A percentile compares a stretch with the other conserved stretches of the same genome.
Evolutionary conservation across 768 basidiomycete genomes (phyloP).

Genomic region (Paxillus rubicundulus): DNA sequence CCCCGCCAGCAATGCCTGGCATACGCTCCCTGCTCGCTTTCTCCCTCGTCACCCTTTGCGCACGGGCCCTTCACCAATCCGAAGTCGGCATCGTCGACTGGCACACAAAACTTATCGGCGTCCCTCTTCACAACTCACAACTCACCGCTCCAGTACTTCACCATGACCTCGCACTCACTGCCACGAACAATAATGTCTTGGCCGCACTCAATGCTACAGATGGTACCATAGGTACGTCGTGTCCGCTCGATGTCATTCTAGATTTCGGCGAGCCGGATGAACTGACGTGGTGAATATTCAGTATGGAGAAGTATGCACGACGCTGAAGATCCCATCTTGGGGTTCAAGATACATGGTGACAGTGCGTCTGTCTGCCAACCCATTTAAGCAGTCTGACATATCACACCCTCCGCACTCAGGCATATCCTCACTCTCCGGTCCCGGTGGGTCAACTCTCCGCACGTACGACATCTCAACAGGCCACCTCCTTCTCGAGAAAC

Average conservation of each 20-base stretch:
- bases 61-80: constrained; percentile 60
- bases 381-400: not conserved
- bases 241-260: constrained; percentile 3
- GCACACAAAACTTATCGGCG: constrained; percentile 76
- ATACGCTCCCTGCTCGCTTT: constrained; percentile 22
- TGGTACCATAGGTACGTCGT: constrained; percentile 65
- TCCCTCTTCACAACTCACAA: constrained; percentile 53
- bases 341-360: constrained; percentile 55
- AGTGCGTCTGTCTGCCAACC: constrained; percentile 40
- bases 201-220: constrained; percentile 66
- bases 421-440: constrained; percentile 72
- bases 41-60: constrained; percentile 19
- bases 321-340: constrained; percentile 62
- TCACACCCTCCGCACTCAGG: constrained; percentile 37
- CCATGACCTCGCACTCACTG: constrained; percentile 56
- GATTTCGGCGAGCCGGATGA: constrained; percentile 1
- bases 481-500: constrained; percentile 60
- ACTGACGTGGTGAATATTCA: constrained; percentile 26
- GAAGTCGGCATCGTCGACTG: constrained; percentile 86
- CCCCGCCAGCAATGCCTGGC: not conserved
- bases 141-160: constrained; percentile 62
- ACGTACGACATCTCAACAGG: constrained; percentile 66
- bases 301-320: constrained; percentile 83
- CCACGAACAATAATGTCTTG: constrained; percentile 73
- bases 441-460: constrained; percentile 66